A percentile compares a stretch with the other conserved stretches of the same genome.
Evolutionary conservation across 2,329 filamentous ascomycete genomes (phyloP).

Genomic region (Calonectria crousiana): DNA sequence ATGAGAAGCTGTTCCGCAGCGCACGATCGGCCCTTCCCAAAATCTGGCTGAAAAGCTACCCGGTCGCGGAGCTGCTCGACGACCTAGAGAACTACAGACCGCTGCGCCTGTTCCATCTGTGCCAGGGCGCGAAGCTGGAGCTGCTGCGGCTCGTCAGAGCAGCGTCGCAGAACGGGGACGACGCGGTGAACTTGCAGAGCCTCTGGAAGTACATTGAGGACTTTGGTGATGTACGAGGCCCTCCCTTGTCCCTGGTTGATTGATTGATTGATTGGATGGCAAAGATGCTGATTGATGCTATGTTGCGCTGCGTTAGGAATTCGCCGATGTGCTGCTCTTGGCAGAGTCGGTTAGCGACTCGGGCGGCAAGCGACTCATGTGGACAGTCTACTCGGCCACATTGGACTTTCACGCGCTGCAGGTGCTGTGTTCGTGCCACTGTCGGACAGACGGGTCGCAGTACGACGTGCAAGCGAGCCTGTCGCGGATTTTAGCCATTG

Average conservation of each 20-base stretch:
- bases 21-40: conserved; percentile 36
- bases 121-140: conserved; percentile 37
- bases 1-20: conserved; percentile 34
- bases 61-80: conserved; percentile 33
- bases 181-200: neutral
- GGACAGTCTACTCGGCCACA: conserved; percentile 36
- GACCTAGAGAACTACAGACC: conserved; percentile 39
- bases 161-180: neutral
- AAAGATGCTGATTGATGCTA: neutral
- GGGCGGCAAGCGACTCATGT: conserved; percentile 37
- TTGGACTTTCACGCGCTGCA: conserved; percentile 36
- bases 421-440: conserved; percentile 23
- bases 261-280: too few relatives aligned
- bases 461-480: neutral
- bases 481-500: conserved; percentile 28
- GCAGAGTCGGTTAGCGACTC: conserved; percentile 14
- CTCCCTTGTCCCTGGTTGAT: too few relatives aligned
- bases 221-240: conserved; percentile 33
- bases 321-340: conserved; percentile 31
- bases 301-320: conserved; percentile 30
- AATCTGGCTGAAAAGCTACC: conserved; percentile 37
- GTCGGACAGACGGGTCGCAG: neutral
- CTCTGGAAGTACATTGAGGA: conserved; percentile 31
- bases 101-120: conserved; percentile 32
- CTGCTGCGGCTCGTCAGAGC: conserved; percentile 30